Evolutionary conservation across 2,329 filamentous ascomycete species (phyloP).

Genomic region (Scytalidium lignicola): DNA sequence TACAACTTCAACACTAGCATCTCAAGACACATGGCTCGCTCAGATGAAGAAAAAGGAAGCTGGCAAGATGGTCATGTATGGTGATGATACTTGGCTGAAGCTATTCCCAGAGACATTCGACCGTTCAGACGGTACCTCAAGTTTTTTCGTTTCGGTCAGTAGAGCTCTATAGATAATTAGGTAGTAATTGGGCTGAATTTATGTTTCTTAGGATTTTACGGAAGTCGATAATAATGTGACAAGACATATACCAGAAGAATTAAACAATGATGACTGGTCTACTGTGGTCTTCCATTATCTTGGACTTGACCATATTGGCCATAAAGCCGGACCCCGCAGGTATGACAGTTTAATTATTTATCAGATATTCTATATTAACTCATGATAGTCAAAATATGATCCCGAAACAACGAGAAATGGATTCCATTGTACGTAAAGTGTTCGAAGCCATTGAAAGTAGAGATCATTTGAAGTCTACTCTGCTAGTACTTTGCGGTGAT

Average conservation of each 20-base stretch:
- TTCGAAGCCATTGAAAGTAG: conserved; percentile 69
- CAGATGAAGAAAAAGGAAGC: conserved; percentile 72
- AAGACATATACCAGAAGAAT: conserved; percentile 73
- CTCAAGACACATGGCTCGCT: conserved; percentile 92
- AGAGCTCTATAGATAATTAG: conserved; percentile 14
- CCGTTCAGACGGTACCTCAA: conserved; percentile 85
- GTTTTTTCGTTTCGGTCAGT: conserved; percentile 94
- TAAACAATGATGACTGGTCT: conserved; percentile 78
- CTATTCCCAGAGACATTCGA: conserved; percentile 87
- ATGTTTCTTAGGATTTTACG: conserved; percentile 71
- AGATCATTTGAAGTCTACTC: conserved; percentile 66
- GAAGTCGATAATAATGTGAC: conserved; percentile 98
- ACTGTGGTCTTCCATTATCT: conserved; percentile 93
- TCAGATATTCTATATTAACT: conserved; percentile 5
- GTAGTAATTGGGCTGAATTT: conserved; percentile 22
- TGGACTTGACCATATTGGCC: conserved; percentile 93
- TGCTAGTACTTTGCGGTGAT: conserved; percentile 85
- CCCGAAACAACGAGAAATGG: conserved; percentile 93
- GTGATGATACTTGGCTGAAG: conserved; percentile 98
- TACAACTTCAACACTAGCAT: conserved; percentile 78
- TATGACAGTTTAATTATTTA: conserved; percentile 28
- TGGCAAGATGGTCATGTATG: conserved; percentile 87
- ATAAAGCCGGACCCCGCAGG: conserved; percentile 88
- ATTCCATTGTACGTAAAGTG: conserved; percentile 69
- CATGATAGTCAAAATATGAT: conserved; percentile 73